These are phyloP conservation scores for Scalesia atractyloides DNA, from an alignment of 129 eudicot genomes.

Conservation along the genomic window DNA sequence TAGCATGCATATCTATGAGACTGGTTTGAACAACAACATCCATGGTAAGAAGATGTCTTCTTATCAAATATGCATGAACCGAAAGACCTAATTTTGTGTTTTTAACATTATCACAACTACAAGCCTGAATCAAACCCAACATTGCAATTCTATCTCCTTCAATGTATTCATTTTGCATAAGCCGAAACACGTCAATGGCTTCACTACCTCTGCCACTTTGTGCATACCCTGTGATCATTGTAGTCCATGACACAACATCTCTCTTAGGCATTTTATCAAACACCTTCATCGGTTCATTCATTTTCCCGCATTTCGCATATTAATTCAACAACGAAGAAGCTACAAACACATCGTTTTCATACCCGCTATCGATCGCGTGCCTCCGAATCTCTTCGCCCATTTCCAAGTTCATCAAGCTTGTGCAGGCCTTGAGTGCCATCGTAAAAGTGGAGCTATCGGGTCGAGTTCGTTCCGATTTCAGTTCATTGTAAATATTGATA, in stretches of 20 bases:
- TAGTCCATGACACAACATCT: slow-evolving; percentile 80
- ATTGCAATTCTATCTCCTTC: slow-evolving; percentile 74
- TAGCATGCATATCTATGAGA: slow-evolving; percentile 75
- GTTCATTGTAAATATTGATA: slow-evolving; percentile 40
- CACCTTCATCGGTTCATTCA: slow-evolving; percentile 63
- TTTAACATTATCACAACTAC: slow-evolving; percentile 43
- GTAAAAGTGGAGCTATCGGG: slow-evolving; percentile 94
- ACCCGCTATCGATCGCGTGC: slow-evolving; percentile 56
- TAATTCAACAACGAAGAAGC: slow-evolving; percentile 66
- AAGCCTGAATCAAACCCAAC: slow-evolving; percentile 81
- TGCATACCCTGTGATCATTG: slow-evolving; percentile 71
- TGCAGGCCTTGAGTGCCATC: slow-evolving; percentile 72
- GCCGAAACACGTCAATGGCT: slow-evolving; percentile 53
- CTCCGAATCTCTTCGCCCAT: slow-evolving; percentile 57
- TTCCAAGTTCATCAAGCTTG: slow-evolving; percentile 56
- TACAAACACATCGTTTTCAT: slow-evolving; percentile 67
- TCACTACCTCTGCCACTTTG: slow-evolving; percentile 54
- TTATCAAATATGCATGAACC: slow-evolving; percentile 67
- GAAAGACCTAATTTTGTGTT: slow-evolving; percentile 55
- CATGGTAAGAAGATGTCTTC: slow-evolving; percentile 42
- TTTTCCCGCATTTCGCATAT: slow-evolving; percentile 67
- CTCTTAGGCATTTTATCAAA: slow-evolving; percentile 60
- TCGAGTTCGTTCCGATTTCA: slow-evolving; percentile 46
- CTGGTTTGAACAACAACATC: slow-evolving; percentile 66
- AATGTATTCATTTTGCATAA: slow-evolving; percentile 59